A percentile compares a stretch with the other conserved stretches of the same genome.
These are phyloP conservation scores for Leucosporidium scottii DNA, from an alignment of 768 basidiomycete species.

Conservation along the genomic window DNA sequence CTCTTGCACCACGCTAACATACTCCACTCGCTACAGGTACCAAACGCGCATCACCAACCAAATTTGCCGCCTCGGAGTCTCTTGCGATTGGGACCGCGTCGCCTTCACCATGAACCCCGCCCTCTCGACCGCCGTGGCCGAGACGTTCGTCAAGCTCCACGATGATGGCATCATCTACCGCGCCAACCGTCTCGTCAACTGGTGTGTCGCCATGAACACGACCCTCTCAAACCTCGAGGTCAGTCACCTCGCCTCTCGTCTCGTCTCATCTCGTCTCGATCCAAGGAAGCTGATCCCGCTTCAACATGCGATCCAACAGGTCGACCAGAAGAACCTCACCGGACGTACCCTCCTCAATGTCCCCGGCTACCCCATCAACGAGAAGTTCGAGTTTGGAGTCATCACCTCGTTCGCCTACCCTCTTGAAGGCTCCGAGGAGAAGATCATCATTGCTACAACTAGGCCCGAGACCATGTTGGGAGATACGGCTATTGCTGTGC, in stretches of 20 bases:
- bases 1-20: neutral
- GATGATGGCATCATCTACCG: slow-evolving; percentile 90
- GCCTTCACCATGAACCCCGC: slow-evolving; percentile 93
- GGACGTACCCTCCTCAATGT: slow-evolving; percentile 81
- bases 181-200: slow-evolving; percentile 93
- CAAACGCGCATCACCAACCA: slow-evolving; percentile 88
- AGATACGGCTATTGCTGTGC: slow-evolving; percentile 93
- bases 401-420: slow-evolving; percentile 94
- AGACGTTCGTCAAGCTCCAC: slow-evolving; percentile 82
- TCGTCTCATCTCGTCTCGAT: no score
- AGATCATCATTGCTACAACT: slow-evolving; percentile 89
- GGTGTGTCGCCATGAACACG: slow-evolving; percentile 94
- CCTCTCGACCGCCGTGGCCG: slow-evolving; percentile 78
- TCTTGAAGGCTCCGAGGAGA: slow-evolving; percentile 83
- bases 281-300: no score
- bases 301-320: slow-evolving; percentile 46
- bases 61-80: slow-evolving; percentile 77
- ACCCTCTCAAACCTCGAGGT: slow-evolving; percentile 97
- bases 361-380: slow-evolving; percentile 90
- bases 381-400: slow-evolving; percentile 93
- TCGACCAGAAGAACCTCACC: slow-evolving; percentile 81
- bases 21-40: slow-evolving; percentile 52
- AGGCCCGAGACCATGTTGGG: slow-evolving; percentile 98
- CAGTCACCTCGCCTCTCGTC: slow-evolving; percentile 15
- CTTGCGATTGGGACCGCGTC: slow-evolving; percentile 87